phyloP scores from a whole-genome alignment of 2,329 filamentous ascomycete species.

The Trichoderma koningii region DNA sequence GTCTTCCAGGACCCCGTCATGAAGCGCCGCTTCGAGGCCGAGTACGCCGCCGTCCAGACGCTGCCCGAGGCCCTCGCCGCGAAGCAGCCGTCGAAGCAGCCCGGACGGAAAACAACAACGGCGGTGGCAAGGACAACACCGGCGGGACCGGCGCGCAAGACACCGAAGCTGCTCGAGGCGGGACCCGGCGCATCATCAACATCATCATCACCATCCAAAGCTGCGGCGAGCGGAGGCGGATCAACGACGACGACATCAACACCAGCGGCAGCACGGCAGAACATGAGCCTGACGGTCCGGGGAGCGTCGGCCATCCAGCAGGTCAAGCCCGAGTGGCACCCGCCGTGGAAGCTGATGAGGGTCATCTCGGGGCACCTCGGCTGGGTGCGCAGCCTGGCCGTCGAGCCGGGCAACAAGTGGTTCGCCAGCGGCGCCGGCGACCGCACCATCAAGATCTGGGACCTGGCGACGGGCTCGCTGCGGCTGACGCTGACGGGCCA shows the following conservation, averaged over 20 bases:
- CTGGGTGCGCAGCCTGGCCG: constrained; percentile 86
- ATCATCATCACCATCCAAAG: constrained; percentile 17
- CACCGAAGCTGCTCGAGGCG: constrained; percentile 46
- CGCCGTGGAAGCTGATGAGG: constrained; percentile 97
- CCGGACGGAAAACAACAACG: constrained; percentile 36
- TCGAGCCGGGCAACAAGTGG: constrained; percentile 97
- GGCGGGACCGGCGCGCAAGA: constrained; percentile 38
- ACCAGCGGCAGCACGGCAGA: constrained; percentile 31
- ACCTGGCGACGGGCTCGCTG: constrained; percentile 83
- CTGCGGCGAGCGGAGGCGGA: constrained; percentile 28
- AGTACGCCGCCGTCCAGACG: constrained; percentile 77
- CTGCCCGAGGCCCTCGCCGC: constrained; percentile 77
- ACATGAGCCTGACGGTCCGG: constrained; percentile 39
- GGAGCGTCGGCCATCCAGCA: constrained; percentile 39
- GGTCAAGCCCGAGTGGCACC: constrained; percentile 89
- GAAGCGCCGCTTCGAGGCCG: constrained; percentile 61
- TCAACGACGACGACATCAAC: constrained; percentile 20
- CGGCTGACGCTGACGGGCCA: constrained; percentile 88
- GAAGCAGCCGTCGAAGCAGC: constrained; percentile 64
- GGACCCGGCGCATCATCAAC: constrained; percentile 33
- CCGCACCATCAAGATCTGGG: constrained; percentile 98
- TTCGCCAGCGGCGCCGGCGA: constrained; percentile 96
- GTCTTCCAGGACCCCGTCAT: constrained; percentile 39
- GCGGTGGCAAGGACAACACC: constrained; percentile 55
- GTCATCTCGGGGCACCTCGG: constrained; percentile 96